Percentiles rank a stretch among this genome's conserved stretches.
These are phyloP conservation scores for Suillus subluteus DNA, from an alignment of 768 basidiomycete species.

Conservation along the genomic window DNA sequence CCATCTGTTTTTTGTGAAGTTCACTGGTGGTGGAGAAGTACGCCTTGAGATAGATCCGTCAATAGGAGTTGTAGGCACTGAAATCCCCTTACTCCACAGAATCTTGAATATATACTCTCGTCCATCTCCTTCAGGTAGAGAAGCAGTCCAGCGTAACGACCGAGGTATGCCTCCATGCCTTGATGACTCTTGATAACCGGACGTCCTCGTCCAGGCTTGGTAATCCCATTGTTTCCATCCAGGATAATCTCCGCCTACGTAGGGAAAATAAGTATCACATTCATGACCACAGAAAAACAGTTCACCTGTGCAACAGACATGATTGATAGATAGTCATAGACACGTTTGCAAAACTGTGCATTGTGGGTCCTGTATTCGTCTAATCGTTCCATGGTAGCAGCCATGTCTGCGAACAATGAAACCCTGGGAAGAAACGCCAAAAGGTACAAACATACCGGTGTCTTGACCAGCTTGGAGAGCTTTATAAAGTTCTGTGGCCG, in stretches of 20 bases:
- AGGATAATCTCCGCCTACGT: conserved; percentile 68
- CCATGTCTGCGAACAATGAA: conserved; percentile 67
- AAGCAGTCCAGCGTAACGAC: conserved; percentile 86
- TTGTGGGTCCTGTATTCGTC: conserved; percentile 92
- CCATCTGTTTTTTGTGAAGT: conserved; percentile 82
- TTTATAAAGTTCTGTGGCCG: conserved; percentile 91
- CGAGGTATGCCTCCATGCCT: conserved; percentile 80
- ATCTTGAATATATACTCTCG: conserved; percentile 80
- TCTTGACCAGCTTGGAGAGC: conserved; percentile 90
- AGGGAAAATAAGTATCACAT: conserved; percentile 8
- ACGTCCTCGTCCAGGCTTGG: conserved; percentile 45
- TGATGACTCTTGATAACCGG: conserved; percentile 64
- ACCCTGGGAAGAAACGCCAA: neutral
- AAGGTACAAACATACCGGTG: conserved; percentile 56
- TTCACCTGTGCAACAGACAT: conserved; percentile 89
- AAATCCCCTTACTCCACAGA: conserved; percentile 75
- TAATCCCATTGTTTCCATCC: conserved; percentile 62
- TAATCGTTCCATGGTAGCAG: conserved; percentile 93
- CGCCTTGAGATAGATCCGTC: conserved; percentile 51
- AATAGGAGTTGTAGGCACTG: neutral
- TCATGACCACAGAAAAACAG: conserved; percentile 2
- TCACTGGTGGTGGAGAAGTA: conserved; percentile 90
- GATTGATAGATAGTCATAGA: conserved; percentile 88
- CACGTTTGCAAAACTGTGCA: conserved; percentile 88
- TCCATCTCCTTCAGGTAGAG: conserved; percentile 98